These are phyloP conservation scores for Scleromitrula shiraiana DNA, from an alignment of 2,329 filamentous ascomycete genomes.

Conservation along the genomic window DNA sequence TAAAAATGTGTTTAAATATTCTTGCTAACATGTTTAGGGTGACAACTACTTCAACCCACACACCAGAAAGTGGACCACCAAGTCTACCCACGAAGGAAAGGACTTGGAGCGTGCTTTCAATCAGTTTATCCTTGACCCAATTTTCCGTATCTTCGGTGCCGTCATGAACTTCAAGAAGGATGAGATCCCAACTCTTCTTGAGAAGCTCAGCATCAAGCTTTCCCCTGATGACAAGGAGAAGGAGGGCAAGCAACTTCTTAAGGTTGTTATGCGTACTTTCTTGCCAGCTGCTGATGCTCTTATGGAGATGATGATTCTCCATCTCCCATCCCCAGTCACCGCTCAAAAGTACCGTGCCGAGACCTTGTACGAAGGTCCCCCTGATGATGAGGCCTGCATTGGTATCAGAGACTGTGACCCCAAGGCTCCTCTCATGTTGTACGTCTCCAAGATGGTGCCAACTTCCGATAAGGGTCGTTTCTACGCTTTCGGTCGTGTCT, in stretches of 20 bases:
- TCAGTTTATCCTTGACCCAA: constrained; percentile 98
- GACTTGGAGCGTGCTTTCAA: constrained; percentile 96
- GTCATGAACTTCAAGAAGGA: constrained; percentile 99
- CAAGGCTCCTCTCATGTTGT: constrained; percentile 98
- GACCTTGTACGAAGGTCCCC: constrained; percentile 96
- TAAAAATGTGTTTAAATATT: not conserved
- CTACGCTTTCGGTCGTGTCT: constrained; percentile 99
- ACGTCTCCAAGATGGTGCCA: constrained; percentile 99
- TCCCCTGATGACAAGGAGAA: constrained; percentile 76
- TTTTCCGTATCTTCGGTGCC: constrained; percentile 96
- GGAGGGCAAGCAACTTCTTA: constrained; percentile 96
- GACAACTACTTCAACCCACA: constrained; percentile 99
- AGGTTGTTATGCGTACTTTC: constrained; percentile 98
- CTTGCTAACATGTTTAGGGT: constrained; percentile 42
- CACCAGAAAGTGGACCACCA: constrained; percentile 99
- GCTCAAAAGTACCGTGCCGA: constrained; percentile 97
- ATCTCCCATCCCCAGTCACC: constrained; percentile 90
- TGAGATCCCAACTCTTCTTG: constrained; percentile 71
- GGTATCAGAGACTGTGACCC: constrained; percentile 98
- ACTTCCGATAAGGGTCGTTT: constrained; percentile 99
- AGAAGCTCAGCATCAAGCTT: constrained; percentile 96
- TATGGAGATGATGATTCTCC: constrained; percentile 99
- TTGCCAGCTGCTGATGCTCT: constrained; percentile 95
- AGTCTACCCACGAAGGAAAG: constrained; percentile 75
- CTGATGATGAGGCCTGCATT: constrained; percentile 85